A percentile compares a stretch with the other conserved stretches of the same genome.
phyloP scores from a whole-genome alignment of 768 basidiomycete species.

The Suillus americanus region DNA sequence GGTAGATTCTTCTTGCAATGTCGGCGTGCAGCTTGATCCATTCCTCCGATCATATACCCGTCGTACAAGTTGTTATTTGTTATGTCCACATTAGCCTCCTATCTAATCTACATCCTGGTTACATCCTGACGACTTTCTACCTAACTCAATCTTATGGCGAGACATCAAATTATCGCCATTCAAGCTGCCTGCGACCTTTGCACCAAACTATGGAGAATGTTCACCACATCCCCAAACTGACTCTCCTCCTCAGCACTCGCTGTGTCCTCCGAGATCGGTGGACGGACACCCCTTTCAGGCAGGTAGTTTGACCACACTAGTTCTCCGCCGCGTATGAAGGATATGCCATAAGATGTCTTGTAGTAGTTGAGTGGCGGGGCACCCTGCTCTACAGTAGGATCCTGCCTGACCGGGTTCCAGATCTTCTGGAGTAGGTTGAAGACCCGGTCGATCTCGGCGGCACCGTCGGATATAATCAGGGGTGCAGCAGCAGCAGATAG shows the following conservation, averaged over 20 bases:
- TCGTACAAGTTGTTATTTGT: background rate
- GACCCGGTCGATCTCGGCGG: background rate
- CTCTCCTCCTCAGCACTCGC: slow-evolving; percentile 60
- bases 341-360: background rate
- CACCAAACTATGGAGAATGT: slow-evolving; percentile 54
- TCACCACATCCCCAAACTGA: slow-evolving; percentile 70
- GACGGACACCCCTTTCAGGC: slow-evolving; percentile 54
- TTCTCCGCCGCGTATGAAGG: background rate
- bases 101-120: background rate
- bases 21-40: background rate
- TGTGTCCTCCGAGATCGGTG: slow-evolving; percentile 40
- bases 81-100: background rate
- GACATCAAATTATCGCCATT: background rate
- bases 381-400: background rate
- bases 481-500: background rate
- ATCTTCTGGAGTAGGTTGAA: background rate
- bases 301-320: slow-evolving; percentile 5
- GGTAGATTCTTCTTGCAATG: background rate
- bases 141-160: background rate
- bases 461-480: background rate
- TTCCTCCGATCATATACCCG: background rate
- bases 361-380: slow-evolving; percentile 4
- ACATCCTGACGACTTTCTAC: background rate
- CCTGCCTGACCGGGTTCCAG: background rate
- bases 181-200: slow-evolving; percentile 16